Percentiles rank a stretch among this genome's conserved stretches.
These are phyloP conservation scores for Trichothecium sympodiale DNA, from an alignment of 2,329 filamentous ascomycete species.

Conservation along the genomic window DNA sequence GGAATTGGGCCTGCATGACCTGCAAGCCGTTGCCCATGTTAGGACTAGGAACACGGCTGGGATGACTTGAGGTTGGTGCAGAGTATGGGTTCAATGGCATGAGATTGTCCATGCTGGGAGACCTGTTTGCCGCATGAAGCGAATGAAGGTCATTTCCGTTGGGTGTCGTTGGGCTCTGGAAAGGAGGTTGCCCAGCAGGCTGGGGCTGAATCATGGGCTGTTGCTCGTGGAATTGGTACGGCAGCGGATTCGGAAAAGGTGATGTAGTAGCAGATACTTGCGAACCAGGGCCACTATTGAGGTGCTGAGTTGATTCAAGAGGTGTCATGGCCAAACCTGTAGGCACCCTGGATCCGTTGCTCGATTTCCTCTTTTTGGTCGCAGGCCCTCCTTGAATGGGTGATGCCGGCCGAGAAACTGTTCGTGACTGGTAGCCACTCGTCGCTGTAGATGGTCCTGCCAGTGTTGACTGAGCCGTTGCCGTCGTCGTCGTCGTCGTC, in stretches of 20 bases:
- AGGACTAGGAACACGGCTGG: constrained; percentile 71
- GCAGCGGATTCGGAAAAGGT: constrained; percentile 36
- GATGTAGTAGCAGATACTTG: constrained; percentile 33
- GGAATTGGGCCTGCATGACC: constrained; percentile 26
- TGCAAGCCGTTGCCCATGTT: constrained; percentile 17
- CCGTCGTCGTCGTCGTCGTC: neutral
- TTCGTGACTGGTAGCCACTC: neutral
- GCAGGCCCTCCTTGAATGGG: constrained; percentile 55
- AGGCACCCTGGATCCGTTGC: constrained; percentile 58
- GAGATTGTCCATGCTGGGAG: constrained; percentile 55
- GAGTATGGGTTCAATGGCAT: constrained; percentile 49
- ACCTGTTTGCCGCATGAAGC: constrained; percentile 28
- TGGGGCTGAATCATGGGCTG: constrained; percentile 7
- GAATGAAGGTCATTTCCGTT: constrained; percentile 45
- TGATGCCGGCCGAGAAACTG: constrained; percentile 63
- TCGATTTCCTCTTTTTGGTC: constrained; percentile 75
- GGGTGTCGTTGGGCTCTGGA: constrained; percentile 54
- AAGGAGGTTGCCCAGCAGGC: constrained; percentile 19
- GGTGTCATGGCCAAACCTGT: constrained; percentile 75
- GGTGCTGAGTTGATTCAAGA: constrained; percentile 26
- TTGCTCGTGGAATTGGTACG: constrained; percentile 35
- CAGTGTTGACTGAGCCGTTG: neutral
- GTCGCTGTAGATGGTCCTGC: neutral
- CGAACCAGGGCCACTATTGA: constrained; percentile 12
- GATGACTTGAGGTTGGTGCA: constrained; percentile 59